A percentile compares a stretch with the other conserved stretches of the same genome.
phyloP scores from a whole-genome alignment of 352 stramenopile species.

The Blastocystis sp. region DNA sequence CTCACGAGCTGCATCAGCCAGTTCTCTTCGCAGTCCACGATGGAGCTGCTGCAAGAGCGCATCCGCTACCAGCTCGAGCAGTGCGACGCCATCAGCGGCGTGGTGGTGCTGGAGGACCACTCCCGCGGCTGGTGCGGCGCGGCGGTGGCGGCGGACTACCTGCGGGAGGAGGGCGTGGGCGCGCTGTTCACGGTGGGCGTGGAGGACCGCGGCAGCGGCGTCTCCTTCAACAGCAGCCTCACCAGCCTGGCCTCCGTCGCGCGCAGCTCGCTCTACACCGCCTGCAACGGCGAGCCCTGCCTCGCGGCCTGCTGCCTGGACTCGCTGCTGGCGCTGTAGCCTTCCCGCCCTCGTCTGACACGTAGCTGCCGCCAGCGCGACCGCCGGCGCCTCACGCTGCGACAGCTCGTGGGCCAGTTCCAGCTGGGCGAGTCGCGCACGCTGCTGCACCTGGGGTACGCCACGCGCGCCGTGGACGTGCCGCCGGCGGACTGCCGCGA shows the following conservation, averaged over 20 bases:
- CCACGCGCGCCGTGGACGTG: neutral
- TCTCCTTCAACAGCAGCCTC: neutral
- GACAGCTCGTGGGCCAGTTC: slow-evolving; percentile 14
- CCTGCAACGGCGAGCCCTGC: neutral
- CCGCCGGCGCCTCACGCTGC: neutral
- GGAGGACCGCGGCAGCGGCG: neutral
- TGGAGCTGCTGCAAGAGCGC: slow-evolving; percentile 18
- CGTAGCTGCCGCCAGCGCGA: slow-evolving; percentile 22
- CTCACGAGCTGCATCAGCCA: neutral
- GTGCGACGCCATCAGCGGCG: slow-evolving; percentile 19
- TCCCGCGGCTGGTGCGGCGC: slow-evolving; percentile 5
- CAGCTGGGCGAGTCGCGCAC: neutral
- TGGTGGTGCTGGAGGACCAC: slow-evolving; percentile 31
- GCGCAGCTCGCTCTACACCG: neutral
- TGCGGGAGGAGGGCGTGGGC: slow-evolving; percentile 19
- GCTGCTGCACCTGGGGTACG: neutral
- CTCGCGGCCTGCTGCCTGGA: slow-evolving; percentile 39
- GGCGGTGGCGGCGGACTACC: neutral
- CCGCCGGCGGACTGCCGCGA: neutral
- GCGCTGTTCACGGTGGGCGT: slow-evolving; percentile 9
- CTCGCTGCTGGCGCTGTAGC: slow-evolving; percentile 13
- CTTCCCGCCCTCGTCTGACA: neutral
- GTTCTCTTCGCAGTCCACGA: neutral
- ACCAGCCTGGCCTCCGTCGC: neutral
- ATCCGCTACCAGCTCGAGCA: slow-evolving; percentile 40